phyloP scores from a whole-genome alignment of 139 green algal genomes.

The Haematococcus sp. region DNA sequence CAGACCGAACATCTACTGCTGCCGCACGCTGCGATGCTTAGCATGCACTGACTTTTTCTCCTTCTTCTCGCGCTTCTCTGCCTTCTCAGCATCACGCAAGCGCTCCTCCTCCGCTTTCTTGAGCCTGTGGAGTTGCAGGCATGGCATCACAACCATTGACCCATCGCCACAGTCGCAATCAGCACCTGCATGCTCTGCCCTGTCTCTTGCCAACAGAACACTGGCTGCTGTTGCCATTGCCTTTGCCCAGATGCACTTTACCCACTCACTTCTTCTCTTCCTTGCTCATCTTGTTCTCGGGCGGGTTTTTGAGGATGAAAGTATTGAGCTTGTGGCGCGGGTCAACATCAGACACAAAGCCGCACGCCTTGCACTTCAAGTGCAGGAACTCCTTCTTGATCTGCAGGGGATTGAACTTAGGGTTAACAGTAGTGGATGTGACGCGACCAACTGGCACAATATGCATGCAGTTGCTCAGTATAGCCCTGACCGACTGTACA shows the following conservation, averaged over 20 bases:
- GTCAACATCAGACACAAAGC: constrained; percentile 85
- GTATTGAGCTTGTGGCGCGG: constrained; percentile 95
- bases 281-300: constrained; percentile 87
- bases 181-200: not conserved
- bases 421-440: too few relatives aligned
- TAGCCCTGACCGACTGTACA: too few relatives aligned
- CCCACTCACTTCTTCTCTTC: constrained; percentile 81
- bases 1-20: constrained; percentile 25
- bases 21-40: not conserved
- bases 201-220: too few relatives aligned
- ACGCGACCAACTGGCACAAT: too few relatives aligned
- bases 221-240: too few relatives aligned
- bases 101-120: constrained; percentile 92
- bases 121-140: constrained; percentile 46
- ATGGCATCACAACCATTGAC: not conserved
- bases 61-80: constrained; percentile 71
- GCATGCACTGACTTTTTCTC: constrained; percentile 62
- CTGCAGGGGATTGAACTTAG: too few relatives aligned
- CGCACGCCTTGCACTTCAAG: constrained; percentile 90
- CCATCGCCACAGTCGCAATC: not conserved
- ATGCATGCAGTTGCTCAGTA: too few relatives aligned
- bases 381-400: constrained; percentile 48
- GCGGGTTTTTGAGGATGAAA: constrained; percentile 99
- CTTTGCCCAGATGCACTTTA: too few relatives aligned
- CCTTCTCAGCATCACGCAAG: constrained; percentile 61